Base-by-base conservation (phyloP, 768 basidiomycete species). In the Mycena indigotica region DNA sequence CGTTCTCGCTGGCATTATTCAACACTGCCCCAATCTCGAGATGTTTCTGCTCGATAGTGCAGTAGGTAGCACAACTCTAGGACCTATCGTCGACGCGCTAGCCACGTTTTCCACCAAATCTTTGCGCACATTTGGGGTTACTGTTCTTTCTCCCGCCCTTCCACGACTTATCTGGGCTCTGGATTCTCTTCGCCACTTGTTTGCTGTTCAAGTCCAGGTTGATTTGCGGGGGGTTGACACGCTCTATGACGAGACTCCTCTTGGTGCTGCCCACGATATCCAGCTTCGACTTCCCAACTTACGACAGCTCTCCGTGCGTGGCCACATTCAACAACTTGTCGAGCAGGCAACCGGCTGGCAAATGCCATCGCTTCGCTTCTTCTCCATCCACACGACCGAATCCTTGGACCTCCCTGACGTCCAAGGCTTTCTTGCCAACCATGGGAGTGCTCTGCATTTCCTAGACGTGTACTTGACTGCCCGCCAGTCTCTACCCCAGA, bases 101-200 rank as follows among this genome's bases (percentile, higher is more conserved):
- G 79, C 80, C 50, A 79, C 73, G 1, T 82, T 73, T 55, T 76
- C 82, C 16, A 71, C 70, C 16, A 78, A 77, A 44, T 73, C 79
- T 3, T 71, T 92, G 19, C 84, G 82, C 10, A 86, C 87, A 0
- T 78, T 86, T 0, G 81, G 85, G 50, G 83, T 86, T 77, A 81
- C 79, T 53, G 73, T 89, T 8, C 82, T 85, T 0, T 75, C 76
- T 0, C 76, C 80, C 19, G 75, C 80, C 0, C 70, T 88, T 2
- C 75, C 85, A 13, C 88, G 87, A 65, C 79, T 89, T 4, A 89
- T 91, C 41, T 88, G 86, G 86, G 84, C 87, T 4, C 74, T 92
- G 2, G 81, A 84, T 53, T 78, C 82, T 1, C 78, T 92, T 4
- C 84, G 84, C 1, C 70, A 71, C 51, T 73, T 92, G 38, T 72